A percentile compares a stretch with the other conserved stretches of the same genome.
Conservation (phyloP, 495 filamentous ascomycete genomes). For the Hypoxylon lienhwacheense region DNA sequence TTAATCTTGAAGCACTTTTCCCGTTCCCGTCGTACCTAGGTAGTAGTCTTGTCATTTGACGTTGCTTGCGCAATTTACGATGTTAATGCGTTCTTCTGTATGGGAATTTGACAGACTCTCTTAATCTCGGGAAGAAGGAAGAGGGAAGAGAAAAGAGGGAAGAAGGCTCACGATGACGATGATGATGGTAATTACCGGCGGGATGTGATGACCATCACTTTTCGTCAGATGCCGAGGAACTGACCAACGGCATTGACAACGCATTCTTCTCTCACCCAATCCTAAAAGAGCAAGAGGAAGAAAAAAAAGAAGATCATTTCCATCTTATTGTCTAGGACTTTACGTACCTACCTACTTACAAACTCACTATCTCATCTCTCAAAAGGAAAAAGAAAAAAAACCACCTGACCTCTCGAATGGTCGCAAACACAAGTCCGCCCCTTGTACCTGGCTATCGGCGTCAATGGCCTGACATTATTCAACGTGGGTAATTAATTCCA, state of each 20-base stretch:
- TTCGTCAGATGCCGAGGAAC: slow-evolving; percentile 19
- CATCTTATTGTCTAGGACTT: no score
- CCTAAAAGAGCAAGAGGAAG: no score
- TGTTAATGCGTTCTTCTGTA: slow-evolving; percentile 21
- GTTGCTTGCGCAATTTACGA: slow-evolving; percentile 12
- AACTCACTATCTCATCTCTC: slow-evolving; percentile 11
- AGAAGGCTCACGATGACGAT: background rate
- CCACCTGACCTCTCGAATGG: no score
- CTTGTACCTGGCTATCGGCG: background rate
- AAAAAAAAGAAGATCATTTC: no score
- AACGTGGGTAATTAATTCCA: slow-evolving; percentile 15
- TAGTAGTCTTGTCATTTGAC: slow-evolving; percentile 4
- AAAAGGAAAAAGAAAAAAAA: no score
- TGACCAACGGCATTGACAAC: no score
- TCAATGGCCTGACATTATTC: slow-evolving; percentile 30
- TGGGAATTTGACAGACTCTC: background rate
- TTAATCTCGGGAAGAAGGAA: slow-evolving; percentile 21
- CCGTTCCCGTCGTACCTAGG: slow-evolving; percentile 4
- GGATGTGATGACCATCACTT: slow-evolving; percentile 20
- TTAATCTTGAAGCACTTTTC: slow-evolving; percentile 21
- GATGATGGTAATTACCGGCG: slow-evolving; percentile 5
- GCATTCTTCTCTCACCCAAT: no score
- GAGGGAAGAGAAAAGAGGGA: slow-evolving; percentile 9
- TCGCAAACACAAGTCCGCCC: background rate
- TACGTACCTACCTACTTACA: slow-evolving; percentile 4